These are phyloP conservation scores for Claviceps cyperi DNA, from an alignment of 2,329 filamentous ascomycete species.

Conservation along the genomic window DNA sequence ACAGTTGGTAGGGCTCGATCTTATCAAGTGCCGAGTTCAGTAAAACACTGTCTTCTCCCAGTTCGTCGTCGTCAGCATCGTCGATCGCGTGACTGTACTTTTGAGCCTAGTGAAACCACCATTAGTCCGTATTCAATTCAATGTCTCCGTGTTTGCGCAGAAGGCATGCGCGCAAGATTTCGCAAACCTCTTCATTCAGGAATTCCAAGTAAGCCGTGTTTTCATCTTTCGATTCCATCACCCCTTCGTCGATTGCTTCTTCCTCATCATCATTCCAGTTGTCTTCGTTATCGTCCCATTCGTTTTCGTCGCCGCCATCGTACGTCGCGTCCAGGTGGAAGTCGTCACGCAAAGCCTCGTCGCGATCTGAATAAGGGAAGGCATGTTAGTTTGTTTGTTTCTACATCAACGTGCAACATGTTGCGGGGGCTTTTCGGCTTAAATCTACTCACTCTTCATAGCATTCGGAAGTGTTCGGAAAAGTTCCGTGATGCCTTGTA, in stretches of 20 bases:
- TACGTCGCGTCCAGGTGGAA: constrained; percentile 54
- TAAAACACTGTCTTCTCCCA: constrained; percentile 82
- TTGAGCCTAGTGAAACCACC: constrained; percentile 42
- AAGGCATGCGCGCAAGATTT: background rate
- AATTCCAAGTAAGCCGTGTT: constrained; percentile 92
- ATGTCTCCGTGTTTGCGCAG: too few relatives aligned
- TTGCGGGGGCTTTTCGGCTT: too few relatives aligned
- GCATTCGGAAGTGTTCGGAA: constrained; percentile 86
- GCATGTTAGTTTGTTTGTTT: background rate
- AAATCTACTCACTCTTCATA: constrained; percentile 58
- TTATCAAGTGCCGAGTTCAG: constrained; percentile 92
- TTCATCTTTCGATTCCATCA: constrained; percentile 65
- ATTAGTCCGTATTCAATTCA: background rate
- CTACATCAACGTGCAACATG: too few relatives aligned
- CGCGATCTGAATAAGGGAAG: constrained; percentile 49
- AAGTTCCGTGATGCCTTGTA: constrained; percentile 74
- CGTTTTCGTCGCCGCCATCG: constrained; percentile 59
- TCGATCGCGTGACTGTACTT: constrained; percentile 62
- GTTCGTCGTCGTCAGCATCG: constrained; percentile 68
- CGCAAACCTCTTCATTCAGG: constrained; percentile 68
- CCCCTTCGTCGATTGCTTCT: constrained; percentile 52
- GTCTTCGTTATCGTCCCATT: constrained; percentile 68
- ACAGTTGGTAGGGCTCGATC: constrained; percentile 84
- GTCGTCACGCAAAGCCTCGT: constrained; percentile 83
- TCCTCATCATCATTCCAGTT: constrained; percentile 62